These are phyloP conservation scores for Sporisorium reilianum DNA, from an alignment of 1,284 basidiomycete genomes.

Conservation along the genomic window DNA sequence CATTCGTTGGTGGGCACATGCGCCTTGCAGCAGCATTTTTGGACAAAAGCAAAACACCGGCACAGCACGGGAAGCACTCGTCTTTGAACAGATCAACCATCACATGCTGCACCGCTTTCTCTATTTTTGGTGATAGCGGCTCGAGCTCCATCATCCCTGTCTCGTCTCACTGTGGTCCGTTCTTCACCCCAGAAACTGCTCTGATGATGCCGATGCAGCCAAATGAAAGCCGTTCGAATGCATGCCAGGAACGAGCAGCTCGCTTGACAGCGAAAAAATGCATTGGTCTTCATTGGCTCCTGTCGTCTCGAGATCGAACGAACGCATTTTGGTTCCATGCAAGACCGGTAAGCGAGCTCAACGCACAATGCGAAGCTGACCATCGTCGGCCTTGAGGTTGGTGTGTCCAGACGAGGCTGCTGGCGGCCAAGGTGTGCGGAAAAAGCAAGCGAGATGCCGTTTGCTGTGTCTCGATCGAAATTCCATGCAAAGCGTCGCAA, in stretches of 20 bases:
- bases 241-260: background rate
- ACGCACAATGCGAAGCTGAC: conserved; percentile 1
- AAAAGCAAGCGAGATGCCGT: conserved; percentile 10
- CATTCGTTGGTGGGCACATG: background rate
- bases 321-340: background rate
- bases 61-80: background rate
- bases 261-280: too few species aligned
- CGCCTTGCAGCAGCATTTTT: background rate
- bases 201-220: background rate
- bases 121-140: background rate
- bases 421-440: background rate
- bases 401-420: background rate
- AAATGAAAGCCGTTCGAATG: background rate
- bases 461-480: conserved; percentile 13
- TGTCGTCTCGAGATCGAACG: conserved; percentile 1
- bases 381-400: conserved; percentile 3
- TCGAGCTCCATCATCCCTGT: background rate
- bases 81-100: background rate
- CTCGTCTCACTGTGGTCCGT: background rate
- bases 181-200: background rate
- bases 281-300: background rate
- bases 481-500: conserved; percentile 28
- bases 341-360: background rate
- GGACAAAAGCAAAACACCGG: background rate
- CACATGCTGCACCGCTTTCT: background rate